Evolutionary conservation across 768 basidiomycete genomes (phyloP), one percentile per base, ranked within the genome.

Genomic region (Lactarius hengduanensis): DNA sequence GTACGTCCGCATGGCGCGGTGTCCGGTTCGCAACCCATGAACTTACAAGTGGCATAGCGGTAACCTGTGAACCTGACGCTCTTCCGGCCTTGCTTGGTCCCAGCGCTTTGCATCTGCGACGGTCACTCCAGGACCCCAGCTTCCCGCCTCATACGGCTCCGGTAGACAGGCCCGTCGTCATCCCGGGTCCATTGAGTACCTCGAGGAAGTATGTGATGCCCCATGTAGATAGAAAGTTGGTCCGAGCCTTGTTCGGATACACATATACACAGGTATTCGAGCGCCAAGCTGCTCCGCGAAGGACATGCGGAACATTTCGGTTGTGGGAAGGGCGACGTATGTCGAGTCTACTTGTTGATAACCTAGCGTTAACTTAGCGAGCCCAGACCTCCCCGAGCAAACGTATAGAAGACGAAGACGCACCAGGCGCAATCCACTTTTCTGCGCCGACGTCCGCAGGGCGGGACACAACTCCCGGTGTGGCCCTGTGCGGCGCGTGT

Each of bases 221-320:
- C 83, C 72, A 91, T 83, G 68, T 74, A 79, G 73, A 68, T 75
- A 79, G 73, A 91, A 91, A 91, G 72, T 91, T 89, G 20, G 76
- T 82, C 65, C 84, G 80, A 81, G 74, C 22, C 45, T 13, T 13
- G 22, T 50, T 50, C 22, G 11, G 43, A 10, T 43, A 43, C 43
- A 20, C 43, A 20, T n/a, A n/a, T n/a, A n/a, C 47, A 13, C n/a
- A 9, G 11, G 11, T 13, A 22, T 57, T 16, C 32, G 38, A 69
- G 60, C 8, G 13, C 11, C 32, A 45, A 69, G 15, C 32, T 55
- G 50, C 30, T 60, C 65, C 26, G n/a, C n/a, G 30, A 69, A 56
- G 10, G 65, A 62, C 53, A 34, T 34, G 34, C 9, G 32, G 1
- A 9, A 34, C 34, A 57, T 8, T 16, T 38, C 57, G 15, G 59